Conservation (phyloP, 2,329 filamentous ascomycete species). For the Teratosphaeria zuluensis region DNA sequence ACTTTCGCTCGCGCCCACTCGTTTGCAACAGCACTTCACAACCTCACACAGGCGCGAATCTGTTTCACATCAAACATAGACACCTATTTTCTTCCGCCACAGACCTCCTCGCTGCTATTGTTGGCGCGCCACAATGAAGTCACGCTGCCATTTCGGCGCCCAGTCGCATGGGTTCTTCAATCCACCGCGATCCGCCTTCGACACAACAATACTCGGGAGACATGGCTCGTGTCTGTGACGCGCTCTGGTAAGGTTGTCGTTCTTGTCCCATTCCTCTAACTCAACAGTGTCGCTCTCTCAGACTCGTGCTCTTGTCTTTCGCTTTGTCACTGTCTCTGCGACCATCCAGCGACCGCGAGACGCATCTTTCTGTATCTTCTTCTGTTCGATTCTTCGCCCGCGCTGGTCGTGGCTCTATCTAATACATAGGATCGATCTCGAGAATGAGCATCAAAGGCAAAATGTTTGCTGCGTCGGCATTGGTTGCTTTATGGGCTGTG, state of each 20-base stretch:
- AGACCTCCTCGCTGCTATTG: conserved; percentile 11
- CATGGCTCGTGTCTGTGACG: background rate
- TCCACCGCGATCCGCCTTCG: background rate
- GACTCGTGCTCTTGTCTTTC: background rate
- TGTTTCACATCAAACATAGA: conserved; percentile 11
- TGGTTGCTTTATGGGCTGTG: background rate
- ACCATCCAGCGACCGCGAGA: conserved; percentile 1
- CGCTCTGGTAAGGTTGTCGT: conserved; percentile 2
- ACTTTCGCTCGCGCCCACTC: conserved; percentile 8
- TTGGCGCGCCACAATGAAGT: conserved; percentile 9
- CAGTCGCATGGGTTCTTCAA: background rate
- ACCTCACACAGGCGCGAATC: conserved; percentile 10
- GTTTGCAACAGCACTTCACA: conserved; percentile 1
- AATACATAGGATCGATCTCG: background rate
- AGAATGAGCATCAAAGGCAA: background rate
- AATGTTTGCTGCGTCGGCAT: background rate
- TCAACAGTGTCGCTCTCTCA: background rate
- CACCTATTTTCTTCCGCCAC: conserved; percentile 6
- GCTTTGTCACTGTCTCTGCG: background rate
- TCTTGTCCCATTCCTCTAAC: background rate
- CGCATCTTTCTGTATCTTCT: conserved; percentile 1
- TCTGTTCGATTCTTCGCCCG: background rate
- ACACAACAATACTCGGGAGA: background rate
- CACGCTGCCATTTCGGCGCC: background rate
- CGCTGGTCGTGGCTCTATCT: conserved; percentile 4